These are phyloP conservation scores for Eragrostis curvula DNA, from an alignment of 176 grass and related monocot species.

Conservation along the genomic window DNA sequence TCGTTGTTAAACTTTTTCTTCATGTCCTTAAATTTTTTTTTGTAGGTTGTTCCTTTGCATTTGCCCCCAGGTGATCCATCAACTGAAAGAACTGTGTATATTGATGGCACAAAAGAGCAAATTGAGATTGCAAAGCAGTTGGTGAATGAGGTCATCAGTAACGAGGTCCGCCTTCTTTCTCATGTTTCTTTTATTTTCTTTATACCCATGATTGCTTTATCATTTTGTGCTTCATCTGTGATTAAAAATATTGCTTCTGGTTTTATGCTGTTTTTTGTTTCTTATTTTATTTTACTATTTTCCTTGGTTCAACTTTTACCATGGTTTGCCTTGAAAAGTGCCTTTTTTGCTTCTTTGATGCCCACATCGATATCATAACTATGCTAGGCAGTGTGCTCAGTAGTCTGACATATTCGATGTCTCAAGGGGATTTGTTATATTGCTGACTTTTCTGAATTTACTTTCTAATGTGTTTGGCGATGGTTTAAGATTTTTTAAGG, in stretches of 20 bases:
- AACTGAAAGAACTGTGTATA: constrained; percentile 88
- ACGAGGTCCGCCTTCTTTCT: constrained; percentile 68
- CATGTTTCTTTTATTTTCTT: constrained; percentile 16
- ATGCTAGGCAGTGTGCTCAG: background rate
- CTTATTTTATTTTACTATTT: constrained; percentile 13
- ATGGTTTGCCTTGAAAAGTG: background rate
- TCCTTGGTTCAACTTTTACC: background rate
- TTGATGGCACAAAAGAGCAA: constrained; percentile 89
- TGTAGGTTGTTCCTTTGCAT: constrained; percentile 93
- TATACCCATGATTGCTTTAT: constrained; percentile 26
- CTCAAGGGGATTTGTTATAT: background rate
- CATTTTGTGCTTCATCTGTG: constrained; percentile 26
- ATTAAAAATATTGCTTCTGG: constrained; percentile 34
- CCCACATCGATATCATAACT: background rate
- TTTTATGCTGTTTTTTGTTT: constrained; percentile 11
- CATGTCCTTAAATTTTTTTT: constrained; percentile 24
- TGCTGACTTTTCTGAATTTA: background rate
- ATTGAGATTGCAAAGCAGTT: constrained; percentile 94
- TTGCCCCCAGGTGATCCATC: constrained; percentile 84
- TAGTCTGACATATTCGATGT: background rate
- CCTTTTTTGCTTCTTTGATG: constrained; percentile 29
- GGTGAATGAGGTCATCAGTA: constrained; percentile 90
- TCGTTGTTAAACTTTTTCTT: no score
- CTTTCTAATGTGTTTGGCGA: background rate
- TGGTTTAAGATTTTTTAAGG: background rate